Evolutionary conservation across 495 filamentous ascomycete species (phyloP).

Genomic region (Cercophora newfieldiana): DNA sequence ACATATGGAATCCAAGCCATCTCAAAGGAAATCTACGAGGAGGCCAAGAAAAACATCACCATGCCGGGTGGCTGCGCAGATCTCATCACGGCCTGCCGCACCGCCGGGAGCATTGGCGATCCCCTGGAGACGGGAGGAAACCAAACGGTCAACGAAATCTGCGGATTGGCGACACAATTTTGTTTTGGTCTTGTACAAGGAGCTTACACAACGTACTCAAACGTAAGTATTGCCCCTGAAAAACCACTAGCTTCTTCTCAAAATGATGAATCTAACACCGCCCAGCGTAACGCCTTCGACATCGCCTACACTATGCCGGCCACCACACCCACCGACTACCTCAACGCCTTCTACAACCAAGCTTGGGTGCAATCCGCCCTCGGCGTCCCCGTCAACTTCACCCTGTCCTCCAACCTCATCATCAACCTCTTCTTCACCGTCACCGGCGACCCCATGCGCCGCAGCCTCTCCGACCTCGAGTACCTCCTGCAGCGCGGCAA

Average conservation of each 20-base stretch:
- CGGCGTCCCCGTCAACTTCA: slow-evolving; percentile 62
- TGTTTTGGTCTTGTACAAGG: neutral
- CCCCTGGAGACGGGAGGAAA: neutral
- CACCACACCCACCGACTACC: slow-evolving; percentile 59
- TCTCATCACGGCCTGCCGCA: slow-evolving; percentile 13
- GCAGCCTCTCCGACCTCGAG: slow-evolving; percentile 48
- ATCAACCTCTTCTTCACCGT: slow-evolving; percentile 32
- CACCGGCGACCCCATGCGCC: slow-evolving; percentile 27
- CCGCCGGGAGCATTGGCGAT: neutral
- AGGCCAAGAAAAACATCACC: slow-evolving; percentile 4
- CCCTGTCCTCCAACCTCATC: slow-evolving; percentile 27
- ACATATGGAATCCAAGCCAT: slow-evolving; percentile 70
- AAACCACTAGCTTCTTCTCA: neutral
- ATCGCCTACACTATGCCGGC: slow-evolving; percentile 47
- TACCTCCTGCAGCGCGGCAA: slow-evolving; percentile 55
- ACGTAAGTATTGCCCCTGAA: neutral
- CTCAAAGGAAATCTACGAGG: slow-evolving; percentile 44
- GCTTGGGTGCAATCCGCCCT: slow-evolving; percentile 57
- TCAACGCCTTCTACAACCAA: slow-evolving; percentile 54
- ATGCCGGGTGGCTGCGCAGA: slow-evolving; percentile 44
- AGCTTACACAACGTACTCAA: neutral
- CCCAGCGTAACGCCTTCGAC: slow-evolving; percentile 44
- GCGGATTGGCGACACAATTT: neutral
- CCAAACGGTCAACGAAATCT: slow-evolving; percentile 11
- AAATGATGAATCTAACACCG: neutral